Conservation (phyloP, 495 filamentous ascomycete species). For the Hypoxylon lienhwacheense region DNA sequence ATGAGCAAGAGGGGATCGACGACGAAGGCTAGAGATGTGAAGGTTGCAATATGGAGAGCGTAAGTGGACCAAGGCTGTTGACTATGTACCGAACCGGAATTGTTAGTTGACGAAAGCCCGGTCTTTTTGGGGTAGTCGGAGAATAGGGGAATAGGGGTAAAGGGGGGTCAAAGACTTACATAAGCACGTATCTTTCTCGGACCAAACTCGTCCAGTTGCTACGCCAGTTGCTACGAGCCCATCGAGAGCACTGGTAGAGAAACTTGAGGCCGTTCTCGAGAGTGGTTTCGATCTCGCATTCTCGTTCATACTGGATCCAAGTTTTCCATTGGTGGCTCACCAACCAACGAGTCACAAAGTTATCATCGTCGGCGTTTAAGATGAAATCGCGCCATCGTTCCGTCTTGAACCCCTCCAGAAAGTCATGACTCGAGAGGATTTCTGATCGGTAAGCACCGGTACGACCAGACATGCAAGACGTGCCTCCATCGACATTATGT, state of each 20-base stretch:
- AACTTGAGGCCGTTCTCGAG: slow-evolving; percentile 60
- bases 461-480: slow-evolving; percentile 58
- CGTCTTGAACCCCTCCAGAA: slow-evolving; percentile 56
- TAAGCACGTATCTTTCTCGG: slow-evolving; percentile 54
- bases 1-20: slow-evolving; percentile 52
- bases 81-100: slow-evolving; percentile 33
- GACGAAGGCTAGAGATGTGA: slow-evolving; percentile 61
- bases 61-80: slow-evolving; percentile 64
- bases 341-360: slow-evolving; percentile 67
- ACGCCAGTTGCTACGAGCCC: slow-evolving; percentile 67
- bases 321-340: slow-evolving; percentile 60
- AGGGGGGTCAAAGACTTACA: slow-evolving; percentile 42
- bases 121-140: slow-evolving; percentile 10
- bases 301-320: slow-evolving; percentile 61
- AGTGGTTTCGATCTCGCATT: slow-evolving; percentile 61
- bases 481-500: slow-evolving; percentile 58
- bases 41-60: slow-evolving; percentile 60
- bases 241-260: slow-evolving; percentile 60
- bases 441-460: slow-evolving; percentile 52
- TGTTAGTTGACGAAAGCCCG: slow-evolving; percentile 8
- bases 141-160: slow-evolving; percentile 2
- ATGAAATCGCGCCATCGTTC: slow-evolving; percentile 57
- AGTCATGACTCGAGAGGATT: slow-evolving; percentile 51
- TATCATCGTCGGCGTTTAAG: slow-evolving; percentile 69
- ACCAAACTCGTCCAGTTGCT: slow-evolving; percentile 62